phyloP scores from a whole-genome alignment of 306 rosid genomes.

The Vigna reflexopilosa region DNA sequence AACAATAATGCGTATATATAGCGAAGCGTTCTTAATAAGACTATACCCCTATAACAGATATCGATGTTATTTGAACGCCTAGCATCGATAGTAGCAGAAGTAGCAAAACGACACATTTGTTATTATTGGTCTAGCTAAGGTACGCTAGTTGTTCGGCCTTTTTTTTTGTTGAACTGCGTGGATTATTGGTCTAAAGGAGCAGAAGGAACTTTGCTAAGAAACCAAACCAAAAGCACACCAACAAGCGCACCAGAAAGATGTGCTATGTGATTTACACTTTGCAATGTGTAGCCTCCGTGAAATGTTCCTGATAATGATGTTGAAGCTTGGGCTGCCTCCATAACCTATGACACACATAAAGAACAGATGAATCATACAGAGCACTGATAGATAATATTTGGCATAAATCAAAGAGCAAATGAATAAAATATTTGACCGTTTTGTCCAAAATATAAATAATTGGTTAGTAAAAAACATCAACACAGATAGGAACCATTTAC shows the following conservation, averaged over 20 bases:
- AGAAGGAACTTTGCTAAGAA: slow-evolving; percentile 85
- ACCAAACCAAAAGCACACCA: slow-evolving; percentile 91
- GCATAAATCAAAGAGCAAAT: slow-evolving; percentile 30
- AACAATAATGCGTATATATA: background rate
- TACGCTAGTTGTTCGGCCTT: slow-evolving; percentile 33
- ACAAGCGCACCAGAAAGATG: slow-evolving; percentile 98
- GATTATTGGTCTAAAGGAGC: slow-evolving; percentile 53
- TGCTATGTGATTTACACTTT: slow-evolving; percentile 87
- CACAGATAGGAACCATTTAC: background rate
- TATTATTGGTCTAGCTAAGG: slow-evolving; percentile 25
- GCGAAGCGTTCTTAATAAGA: slow-evolving; percentile 19
- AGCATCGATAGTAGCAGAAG: slow-evolving; percentile 1
- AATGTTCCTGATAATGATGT: slow-evolving; percentile 69
- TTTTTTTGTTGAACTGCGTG: slow-evolving; percentile 37
- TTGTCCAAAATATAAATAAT: slow-evolving; percentile 28
- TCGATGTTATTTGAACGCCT: background rate
- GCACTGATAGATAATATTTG: slow-evolving; percentile 17
- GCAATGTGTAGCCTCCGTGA: slow-evolving; percentile 65
- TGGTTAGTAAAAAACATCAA: slow-evolving; percentile 6
- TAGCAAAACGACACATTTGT: slow-evolving; percentile 7
- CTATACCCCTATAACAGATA: background rate
- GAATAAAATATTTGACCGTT: background rate
- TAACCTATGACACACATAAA: slow-evolving; percentile 60
- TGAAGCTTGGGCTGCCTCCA: slow-evolving; percentile 99
- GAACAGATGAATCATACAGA: slow-evolving; percentile 33